These are phyloP conservation scores for Psilocybe azurescens DNA, from an alignment of 768 basidiomycete species.

Conservation along the genomic window DNA sequence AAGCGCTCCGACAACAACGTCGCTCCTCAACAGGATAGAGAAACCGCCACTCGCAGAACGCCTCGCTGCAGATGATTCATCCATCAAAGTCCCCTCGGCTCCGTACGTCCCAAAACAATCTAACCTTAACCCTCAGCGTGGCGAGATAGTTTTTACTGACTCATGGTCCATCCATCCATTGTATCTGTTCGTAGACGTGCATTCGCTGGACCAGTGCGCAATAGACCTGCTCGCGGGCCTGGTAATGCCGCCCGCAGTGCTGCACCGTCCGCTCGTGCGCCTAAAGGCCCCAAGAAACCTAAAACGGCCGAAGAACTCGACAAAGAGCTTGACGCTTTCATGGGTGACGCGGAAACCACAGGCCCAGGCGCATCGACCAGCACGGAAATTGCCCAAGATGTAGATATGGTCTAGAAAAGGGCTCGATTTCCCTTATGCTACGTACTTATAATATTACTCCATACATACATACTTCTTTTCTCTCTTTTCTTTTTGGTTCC, in stretches of 20 bases:
- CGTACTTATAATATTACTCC: neutral
- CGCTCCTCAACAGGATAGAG: constrained; percentile 77
- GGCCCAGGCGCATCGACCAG: constrained; percentile 25
- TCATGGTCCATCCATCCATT: too few relatives aligned
- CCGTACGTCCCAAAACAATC: constrained; percentile 36
- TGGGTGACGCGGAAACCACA: constrained; percentile 57
- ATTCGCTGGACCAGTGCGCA: constrained; percentile 50
- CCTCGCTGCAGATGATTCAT: constrained; percentile 52
- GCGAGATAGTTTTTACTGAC: too few relatives aligned
- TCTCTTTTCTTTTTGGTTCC: too few relatives aligned
- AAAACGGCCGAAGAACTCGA: constrained; percentile 87
- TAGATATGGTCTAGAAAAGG: constrained; percentile 13
- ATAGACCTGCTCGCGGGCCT: constrained; percentile 35
- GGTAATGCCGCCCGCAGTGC: neutral
- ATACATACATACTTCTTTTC: too few relatives aligned
- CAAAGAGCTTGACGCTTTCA: constrained; percentile 86
- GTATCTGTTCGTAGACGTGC: constrained; percentile 28
- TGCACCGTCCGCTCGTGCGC: neutral
- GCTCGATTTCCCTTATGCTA: neutral
- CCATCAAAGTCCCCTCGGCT: constrained; percentile 36
- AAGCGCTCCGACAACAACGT: constrained; percentile 58
- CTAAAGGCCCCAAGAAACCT: constrained; percentile 48
- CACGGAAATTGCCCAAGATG: constrained; percentile 32
- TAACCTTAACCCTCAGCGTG: too few relatives aligned
- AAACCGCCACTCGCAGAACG: constrained; percentile 75